These are phyloP conservation scores for Fraxinus floribunda DNA, from an alignment of 305 asterid species.

Conservation along the genomic window DNA sequence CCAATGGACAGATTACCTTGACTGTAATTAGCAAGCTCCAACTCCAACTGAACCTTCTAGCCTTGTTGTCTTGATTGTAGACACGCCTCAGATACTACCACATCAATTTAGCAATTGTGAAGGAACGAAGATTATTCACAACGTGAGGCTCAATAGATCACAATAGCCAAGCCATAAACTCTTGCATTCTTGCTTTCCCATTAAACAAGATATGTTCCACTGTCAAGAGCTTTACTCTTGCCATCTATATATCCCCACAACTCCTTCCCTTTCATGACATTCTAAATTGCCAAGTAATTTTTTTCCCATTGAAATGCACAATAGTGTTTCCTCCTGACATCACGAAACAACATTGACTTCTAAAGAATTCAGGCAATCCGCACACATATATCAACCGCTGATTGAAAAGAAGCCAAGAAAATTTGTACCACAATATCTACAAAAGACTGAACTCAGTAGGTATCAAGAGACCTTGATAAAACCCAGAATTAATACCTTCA, in stretches of 20 bases:
- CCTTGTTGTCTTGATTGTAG: neutral
- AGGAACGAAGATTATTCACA: neutral
- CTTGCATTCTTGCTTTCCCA: neutral
- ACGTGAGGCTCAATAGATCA: neutral
- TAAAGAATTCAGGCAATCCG: neutral
- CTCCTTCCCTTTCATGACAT: neutral
- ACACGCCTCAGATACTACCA: neutral
- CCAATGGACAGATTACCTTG: neutral
- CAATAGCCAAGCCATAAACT: neutral
- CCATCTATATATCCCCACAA: neutral
- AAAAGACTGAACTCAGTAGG: neutral
- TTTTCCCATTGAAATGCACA: neutral
- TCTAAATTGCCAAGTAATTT: neutral
- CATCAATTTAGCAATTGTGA: neutral
- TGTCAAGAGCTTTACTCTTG: neutral
- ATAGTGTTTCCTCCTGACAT: neutral
- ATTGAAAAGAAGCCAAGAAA: neutral
- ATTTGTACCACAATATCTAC: neutral
- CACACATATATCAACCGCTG: neutral
- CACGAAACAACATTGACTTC: neutral
- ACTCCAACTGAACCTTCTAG: neutral
- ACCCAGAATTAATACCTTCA: neutral
- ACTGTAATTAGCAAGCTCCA: neutral
- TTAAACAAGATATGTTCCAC: neutral
- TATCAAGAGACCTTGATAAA: neutral